Evolutionary conservation across 495 filamentous ascomycete genomes (phyloP).

Genomic region (Neurospora intermedia): DNA sequence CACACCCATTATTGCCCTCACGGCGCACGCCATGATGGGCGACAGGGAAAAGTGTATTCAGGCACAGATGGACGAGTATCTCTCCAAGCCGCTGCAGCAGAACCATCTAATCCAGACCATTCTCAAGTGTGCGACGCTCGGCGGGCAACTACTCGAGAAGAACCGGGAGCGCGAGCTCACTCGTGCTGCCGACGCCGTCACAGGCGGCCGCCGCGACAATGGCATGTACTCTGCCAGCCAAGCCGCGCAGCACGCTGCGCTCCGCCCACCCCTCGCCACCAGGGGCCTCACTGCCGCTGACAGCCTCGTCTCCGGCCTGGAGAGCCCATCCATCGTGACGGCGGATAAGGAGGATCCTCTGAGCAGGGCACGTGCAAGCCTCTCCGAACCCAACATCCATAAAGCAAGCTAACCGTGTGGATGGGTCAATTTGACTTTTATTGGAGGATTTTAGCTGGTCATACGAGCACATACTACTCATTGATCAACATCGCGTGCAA

Average conservation of each 20-base stretch:
- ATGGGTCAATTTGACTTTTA: conserved; percentile 21
- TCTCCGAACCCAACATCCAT: conserved; percentile 32
- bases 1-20: conserved; percentile 93
- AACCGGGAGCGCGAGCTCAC: conserved; percentile 39
- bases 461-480: conserved; percentile 7
- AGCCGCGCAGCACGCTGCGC: conserved; percentile 13
- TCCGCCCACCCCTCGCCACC: conserved; percentile 28
- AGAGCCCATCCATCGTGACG: conserved; percentile 51
- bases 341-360: conserved; percentile 57
- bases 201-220: conserved; percentile 19
- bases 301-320: conserved; percentile 40
- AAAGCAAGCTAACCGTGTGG: conserved; percentile 10
- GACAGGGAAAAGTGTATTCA: conserved; percentile 97
- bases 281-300: conserved; percentile 57
- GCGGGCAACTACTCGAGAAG: conserved; percentile 73
- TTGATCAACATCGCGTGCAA: neutral
- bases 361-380: conserved; percentile 54
- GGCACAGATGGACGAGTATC: conserved; percentile 98
- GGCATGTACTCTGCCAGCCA: conserved; percentile 14
- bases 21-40: conserved; percentile 97
- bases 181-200: conserved; percentile 25
- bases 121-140: conserved; percentile 86
- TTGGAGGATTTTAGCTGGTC: conserved; percentile 37
- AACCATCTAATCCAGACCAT: conserved; percentile 99
- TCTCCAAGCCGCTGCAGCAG: conserved; percentile 95